Percentiles rank a stretch among this genome's conserved stretches.
Evolutionary conservation across 305 asterid species (phyloP).

Genomic region (Solanum hybrid): DNA sequence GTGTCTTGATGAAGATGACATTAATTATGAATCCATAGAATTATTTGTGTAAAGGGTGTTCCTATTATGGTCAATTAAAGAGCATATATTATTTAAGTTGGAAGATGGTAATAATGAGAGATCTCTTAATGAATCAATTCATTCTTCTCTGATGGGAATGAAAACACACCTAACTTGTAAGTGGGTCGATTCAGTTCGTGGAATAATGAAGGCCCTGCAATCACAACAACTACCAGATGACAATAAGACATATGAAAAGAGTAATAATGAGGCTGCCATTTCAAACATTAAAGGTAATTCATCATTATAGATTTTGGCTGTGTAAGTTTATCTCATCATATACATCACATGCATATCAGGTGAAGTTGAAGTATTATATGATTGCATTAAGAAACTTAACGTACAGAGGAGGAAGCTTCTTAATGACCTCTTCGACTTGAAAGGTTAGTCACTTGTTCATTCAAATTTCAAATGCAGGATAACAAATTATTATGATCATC

Average conservation of each 20-base stretch:
- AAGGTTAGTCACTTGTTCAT: background rate
- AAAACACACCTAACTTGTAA: background rate
- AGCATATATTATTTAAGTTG: background rate
- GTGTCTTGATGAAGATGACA: background rate
- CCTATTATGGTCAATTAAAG: background rate
- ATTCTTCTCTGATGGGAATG: conserved; percentile 4
- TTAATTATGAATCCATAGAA: background rate
- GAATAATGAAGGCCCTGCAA: conserved; percentile 1
- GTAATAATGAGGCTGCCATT: background rate
- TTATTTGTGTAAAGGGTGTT: background rate
- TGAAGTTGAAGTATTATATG: conserved; percentile 4
- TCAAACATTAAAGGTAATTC: conserved; percentile 4
- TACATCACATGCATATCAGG: background rate
- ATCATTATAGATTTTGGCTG: background rate
- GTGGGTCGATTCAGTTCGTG: conserved; percentile 10
- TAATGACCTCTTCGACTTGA: conserved; percentile 11
- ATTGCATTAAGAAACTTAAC: background rate
- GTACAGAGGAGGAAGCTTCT: background rate
- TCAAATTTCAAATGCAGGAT: background rate
- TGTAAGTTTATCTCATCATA: background rate
- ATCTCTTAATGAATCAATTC: conserved; percentile 6
- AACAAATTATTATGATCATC: too few species aligned
- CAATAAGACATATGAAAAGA: background rate
- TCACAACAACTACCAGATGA: background rate
- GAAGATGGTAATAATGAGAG: background rate